Conservation (phyloP, 768 basidiomycete genomes). For the Sporobolomyces phaffii region DNA sequence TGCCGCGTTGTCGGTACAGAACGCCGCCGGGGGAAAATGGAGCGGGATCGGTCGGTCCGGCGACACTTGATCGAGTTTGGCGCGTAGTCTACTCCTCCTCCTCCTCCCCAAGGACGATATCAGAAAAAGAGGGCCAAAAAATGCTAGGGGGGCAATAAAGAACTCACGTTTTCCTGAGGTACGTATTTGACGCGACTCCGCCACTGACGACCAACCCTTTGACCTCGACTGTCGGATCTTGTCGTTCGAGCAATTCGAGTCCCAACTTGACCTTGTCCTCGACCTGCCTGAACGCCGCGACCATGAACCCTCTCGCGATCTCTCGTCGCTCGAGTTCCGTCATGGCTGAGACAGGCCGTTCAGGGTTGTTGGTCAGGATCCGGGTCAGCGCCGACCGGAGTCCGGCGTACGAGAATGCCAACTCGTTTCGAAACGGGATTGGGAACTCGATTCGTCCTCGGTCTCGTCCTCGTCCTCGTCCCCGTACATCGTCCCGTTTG, state of each 20-base stretch:
- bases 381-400: conserved; percentile 67
- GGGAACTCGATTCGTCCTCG: conserved; percentile 44
- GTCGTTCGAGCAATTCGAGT: conserved; percentile 50
- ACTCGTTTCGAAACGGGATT: conserved; percentile 53
- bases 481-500: no score
- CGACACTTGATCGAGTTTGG: conserved; percentile 37
- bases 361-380: conserved; percentile 49
- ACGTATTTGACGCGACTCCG: conserved; percentile 82
- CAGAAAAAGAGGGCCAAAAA: not conserved
- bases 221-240: conserved; percentile 47
- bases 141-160: not conserved
- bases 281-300: conserved; percentile 64
- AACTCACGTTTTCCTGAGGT: conserved; percentile 60
- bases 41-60: conserved; percentile 65
- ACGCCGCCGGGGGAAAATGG: conserved; percentile 65
- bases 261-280: conserved; percentile 65
- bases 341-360: conserved; percentile 15
- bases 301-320: conserved; percentile 68
- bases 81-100: conserved; percentile 31
- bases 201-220: conserved; percentile 73
- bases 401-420: conserved; percentile 73
- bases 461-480: conserved; percentile 25
- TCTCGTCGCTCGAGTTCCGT: conserved; percentile 42
- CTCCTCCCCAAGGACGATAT: no score
- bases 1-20: conserved; percentile 93